Conservation (phyloP, 192 early-diverging fungal species). For the Gaertneriomyces sp. region DNA sequence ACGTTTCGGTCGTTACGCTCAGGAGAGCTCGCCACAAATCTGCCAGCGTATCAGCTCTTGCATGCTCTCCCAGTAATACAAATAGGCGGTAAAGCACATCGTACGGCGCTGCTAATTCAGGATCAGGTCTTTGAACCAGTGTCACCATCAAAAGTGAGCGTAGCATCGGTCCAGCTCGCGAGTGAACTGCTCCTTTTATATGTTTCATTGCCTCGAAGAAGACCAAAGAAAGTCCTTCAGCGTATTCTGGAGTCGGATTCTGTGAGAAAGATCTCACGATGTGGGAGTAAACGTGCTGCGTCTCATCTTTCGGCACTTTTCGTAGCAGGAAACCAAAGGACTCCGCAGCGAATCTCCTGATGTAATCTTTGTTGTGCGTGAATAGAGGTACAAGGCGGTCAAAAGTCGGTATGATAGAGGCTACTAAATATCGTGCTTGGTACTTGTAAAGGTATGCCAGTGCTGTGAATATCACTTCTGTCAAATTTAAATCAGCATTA, state of each 20-base stretch:
- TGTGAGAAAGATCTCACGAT: conserved; percentile 53
- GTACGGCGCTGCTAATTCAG: conserved; percentile 24
- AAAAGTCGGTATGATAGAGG: conserved; percentile 72
- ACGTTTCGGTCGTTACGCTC: not conserved
- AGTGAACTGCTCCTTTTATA: conserved; percentile 57
- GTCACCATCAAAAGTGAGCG: conserved; percentile 17
- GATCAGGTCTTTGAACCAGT: conserved; percentile 11
- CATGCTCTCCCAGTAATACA: conserved; percentile 37
- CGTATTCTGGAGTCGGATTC: conserved; percentile 44
- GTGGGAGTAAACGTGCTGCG: conserved; percentile 59
- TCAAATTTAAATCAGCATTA: conserved; percentile 61
- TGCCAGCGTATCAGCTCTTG: conserved; percentile 21
- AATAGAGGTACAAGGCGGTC: conserved; percentile 55
- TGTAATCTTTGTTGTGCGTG: conserved; percentile 66
- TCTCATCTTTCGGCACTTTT: conserved; percentile 61
- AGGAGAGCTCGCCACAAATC: conserved; percentile 36
- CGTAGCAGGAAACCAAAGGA: conserved; percentile 86
- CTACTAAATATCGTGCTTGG: conserved; percentile 63
- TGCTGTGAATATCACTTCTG: conserved; percentile 65
- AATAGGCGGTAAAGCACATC: conserved; percentile 31
- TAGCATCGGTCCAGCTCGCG: conserved; percentile 44
- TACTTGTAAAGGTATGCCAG: conserved; percentile 92
- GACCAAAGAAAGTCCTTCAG: conserved; percentile 74
- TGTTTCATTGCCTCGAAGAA: conserved; percentile 81
- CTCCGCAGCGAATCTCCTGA: conserved; percentile 87